Base-by-base conservation (phyloP, 2,329 filamentous ascomycete genomes). In the Paracoccidioides brasiliensis region DNA sequence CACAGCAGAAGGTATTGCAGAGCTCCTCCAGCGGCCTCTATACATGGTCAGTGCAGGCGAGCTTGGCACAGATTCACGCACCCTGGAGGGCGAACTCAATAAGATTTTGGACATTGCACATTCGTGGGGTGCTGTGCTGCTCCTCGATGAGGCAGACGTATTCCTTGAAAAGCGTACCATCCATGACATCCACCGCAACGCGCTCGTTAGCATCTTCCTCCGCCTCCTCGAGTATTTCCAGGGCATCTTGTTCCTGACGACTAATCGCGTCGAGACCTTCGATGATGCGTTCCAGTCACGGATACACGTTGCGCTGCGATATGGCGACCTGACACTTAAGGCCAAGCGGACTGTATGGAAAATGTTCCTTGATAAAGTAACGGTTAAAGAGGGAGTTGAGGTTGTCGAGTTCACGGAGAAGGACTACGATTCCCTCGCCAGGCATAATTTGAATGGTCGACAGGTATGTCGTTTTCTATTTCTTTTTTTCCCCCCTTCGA, bases 221-320 rank as follows among this genome's bases (percentile, higher is more conserved):
- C 83, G 89, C 0, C 78, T 91, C 56, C 76, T 95, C 0, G 90
- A 96, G 70, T 95, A 95, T 69, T 95, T 94, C 72, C 87, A 94
- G 66, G 90, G 90, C 3, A 94, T 95, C 54, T 70, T 95, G 4
- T 94, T 95, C 74, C 71, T 95, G 32, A 95, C 90, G 0, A 95
- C 90, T 2, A 95, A 95, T 67, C 82, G 89, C 1, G 88, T 94
- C 0, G 73, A 84, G 74, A 90, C 87, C 0, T 94, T 95, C 64
- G 90, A 95, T 63, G 88, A 93, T 59, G 90, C 90, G 0, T 95
- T 95, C 76, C 86, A 93, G 66, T 88, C 83, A 8, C 82, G 90
- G 30, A 94, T 95, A 59, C 88, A 95, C 68, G 84, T 95, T 63
- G 87, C 88, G 0, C 75, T 95, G 7, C 79, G 86, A 33, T 95